Conservation (phyloP, 805 yeast species). For the Metschnikowia chrysomelidarum region DNA sequence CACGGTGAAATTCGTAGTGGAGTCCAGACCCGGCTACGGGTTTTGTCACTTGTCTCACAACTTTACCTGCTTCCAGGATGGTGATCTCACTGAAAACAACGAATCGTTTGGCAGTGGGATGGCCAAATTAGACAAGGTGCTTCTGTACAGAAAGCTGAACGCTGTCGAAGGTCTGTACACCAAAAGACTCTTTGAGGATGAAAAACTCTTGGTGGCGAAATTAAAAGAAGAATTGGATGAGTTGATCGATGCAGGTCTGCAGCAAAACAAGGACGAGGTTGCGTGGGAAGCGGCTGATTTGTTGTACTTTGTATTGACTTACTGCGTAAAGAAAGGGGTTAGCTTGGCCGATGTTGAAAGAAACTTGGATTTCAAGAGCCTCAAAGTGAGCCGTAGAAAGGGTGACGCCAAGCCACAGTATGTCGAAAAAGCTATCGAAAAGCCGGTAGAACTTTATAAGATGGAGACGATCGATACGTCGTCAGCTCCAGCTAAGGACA, state of each 20-base stretch:
- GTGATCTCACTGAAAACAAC: constrained; percentile 27
- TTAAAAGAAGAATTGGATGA: constrained; percentile 97
- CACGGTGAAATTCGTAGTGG: constrained; percentile 81
- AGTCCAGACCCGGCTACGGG: constrained; percentile 74
- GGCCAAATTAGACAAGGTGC: constrained; percentile 61
- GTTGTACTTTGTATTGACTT: constrained; percentile 52
- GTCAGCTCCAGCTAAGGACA: constrained; percentile 38
- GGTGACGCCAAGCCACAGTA: constrained; percentile 95
- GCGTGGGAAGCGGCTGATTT: constrained; percentile 99
- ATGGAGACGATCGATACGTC: constrained; percentile 47
- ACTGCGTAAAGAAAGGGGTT: constrained; percentile 70
- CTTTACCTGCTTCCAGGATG: constrained; percentile 66
- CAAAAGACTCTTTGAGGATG: constrained; percentile 79
- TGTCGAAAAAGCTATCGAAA: constrained; percentile 17
- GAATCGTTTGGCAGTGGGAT: constrained; percentile 64
- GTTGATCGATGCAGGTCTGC: constrained; percentile 72
- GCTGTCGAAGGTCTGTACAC: constrained; percentile 97
- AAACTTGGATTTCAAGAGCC: constrained; percentile 77
- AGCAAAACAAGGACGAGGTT: constrained; percentile 42
- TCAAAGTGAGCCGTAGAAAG: constrained; percentile 86
- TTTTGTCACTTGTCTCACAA: constrained; percentile 85
- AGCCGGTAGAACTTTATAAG: constrained; percentile 30
- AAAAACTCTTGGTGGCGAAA: constrained; percentile 73
- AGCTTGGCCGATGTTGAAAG: constrained; percentile 75
- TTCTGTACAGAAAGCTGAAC: constrained; percentile 55